Percentiles rank a stretch among this genome's conserved stretches.
Conservation (phyloP, 495 filamentous ascomycete species). For the Podospora sp. region DNA sequence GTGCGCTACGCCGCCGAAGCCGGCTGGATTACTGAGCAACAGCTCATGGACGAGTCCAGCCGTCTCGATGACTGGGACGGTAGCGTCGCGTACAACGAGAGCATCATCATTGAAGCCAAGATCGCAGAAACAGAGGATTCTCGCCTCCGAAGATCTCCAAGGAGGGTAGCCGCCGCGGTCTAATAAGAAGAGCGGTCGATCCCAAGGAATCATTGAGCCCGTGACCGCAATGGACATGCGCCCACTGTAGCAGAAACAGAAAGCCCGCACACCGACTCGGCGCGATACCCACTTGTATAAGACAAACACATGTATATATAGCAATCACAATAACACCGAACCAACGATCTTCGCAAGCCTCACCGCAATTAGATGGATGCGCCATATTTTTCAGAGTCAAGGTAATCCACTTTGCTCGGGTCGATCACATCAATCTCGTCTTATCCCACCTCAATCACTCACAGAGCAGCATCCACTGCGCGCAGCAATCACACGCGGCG, state of each 20-base stretch:
- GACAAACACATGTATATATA: not conserved
- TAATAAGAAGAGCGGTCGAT: not conserved
- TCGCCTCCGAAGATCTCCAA: conserved; percentile 16
- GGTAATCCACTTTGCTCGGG: not conserved
- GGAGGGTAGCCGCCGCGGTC: not conserved
- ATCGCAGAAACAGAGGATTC: conserved; percentile 7
- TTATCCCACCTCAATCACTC: too few species aligned
- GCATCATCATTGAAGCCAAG: conserved; percentile 12
- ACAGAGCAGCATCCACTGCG: too few species aligned
- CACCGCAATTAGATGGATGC: not conserved
- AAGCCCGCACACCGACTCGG: not conserved
- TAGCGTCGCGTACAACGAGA: conserved; percentile 21
- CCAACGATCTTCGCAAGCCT: not conserved
- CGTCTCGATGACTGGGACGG: conserved; percentile 37
- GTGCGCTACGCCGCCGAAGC: conserved; percentile 47
- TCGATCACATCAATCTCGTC: too few species aligned
- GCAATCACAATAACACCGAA: not conserved
- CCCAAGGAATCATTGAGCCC: not conserved
- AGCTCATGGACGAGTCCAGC: conserved; percentile 42
- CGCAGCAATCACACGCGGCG: too few species aligned
- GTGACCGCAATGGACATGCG: too few species aligned
- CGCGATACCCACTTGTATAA: conserved; percentile 1
- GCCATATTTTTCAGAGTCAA: not conserved
- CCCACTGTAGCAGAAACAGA: not conserved
- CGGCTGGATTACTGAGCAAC: conserved; percentile 49